Evolutionary conservation across 495 filamentous ascomycete species (phyloP), one percentile per base, ranked within the genome.

Genomic region (Collariella sp.): DNA sequence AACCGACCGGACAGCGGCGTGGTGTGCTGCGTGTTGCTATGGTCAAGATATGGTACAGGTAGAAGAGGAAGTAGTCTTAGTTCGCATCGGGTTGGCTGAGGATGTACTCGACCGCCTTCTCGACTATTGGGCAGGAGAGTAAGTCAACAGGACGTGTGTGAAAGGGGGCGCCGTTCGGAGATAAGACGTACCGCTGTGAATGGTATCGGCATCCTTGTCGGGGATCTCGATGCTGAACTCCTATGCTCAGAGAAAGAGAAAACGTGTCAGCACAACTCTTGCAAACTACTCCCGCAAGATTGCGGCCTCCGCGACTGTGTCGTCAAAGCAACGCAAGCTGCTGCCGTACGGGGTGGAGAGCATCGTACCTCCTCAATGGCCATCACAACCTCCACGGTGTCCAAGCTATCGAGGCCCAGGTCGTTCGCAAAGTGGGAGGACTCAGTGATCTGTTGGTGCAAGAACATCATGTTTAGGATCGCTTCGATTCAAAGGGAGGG

Each of bases 191-290:
- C 91, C 84, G 68, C 89, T 95, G 80, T 91, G 88, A 70, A 98
- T 95, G 59, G 81, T 79, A 76, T 98, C 93, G 59, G 93, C 94
- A 66, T 96, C 91, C 79, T 96, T 97, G 74, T 98, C 93, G 59
- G 93, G 94, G 71, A 98, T 98, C 82, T 98, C 93, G 75, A 98
- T 93, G 83, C 90, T 96, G 76, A 98, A 98, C 72, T 98, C 93
- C 91, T 97, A 67, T 71, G 62, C 45, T 36, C n/a, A n/a, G n/a
- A n/a, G n/a, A n/a, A n/a, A n/a, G n/a, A n/a, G 31, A 0, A 16
- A 24, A 1, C 22, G 3, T 3, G 48, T 60, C 34, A 60, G 52
- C 48, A 19, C 12, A 13, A 2, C 9, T 18, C 18, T 52, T 6
- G 24, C 4, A 4, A 16, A 5, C 7, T 12, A 22, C 9, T 9